Conservation (phyloP, 768 basidiomycete species). For the Termitomyces sp. region DNA sequence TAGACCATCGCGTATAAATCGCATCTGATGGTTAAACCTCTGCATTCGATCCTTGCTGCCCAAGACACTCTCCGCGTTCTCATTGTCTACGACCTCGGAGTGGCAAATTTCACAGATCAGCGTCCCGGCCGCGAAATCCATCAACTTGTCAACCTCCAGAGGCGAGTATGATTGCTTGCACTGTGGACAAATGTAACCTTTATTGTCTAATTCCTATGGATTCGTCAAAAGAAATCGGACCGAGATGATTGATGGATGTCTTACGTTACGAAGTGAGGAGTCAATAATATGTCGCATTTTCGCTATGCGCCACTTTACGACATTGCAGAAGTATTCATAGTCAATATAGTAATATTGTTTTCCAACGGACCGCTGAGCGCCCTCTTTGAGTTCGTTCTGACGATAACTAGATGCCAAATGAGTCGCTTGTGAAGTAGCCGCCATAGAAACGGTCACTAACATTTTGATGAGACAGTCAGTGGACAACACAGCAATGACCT, state of each 20-base stretch:
- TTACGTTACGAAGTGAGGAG: slow-evolving; percentile 80
- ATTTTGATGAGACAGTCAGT: slow-evolving; percentile 76
- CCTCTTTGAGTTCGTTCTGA: slow-evolving; percentile 89
- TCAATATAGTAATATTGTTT: slow-evolving; percentile 97
- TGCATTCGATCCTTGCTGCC: slow-evolving; percentile 96
- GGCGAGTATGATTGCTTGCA: slow-evolving; percentile 83
- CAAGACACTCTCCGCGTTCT: slow-evolving; percentile 77
- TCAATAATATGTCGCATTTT: slow-evolving; percentile 91
- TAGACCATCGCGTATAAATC: slow-evolving; percentile 80
- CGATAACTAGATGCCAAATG: slow-evolving; percentile 52
- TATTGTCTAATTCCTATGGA: slow-evolving; percentile 88
- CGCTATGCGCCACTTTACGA: slow-evolving; percentile 95
- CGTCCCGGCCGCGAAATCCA: slow-evolving; percentile 60
- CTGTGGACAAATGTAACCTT: slow-evolving; percentile 94
- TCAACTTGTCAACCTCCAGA: slow-evolving; percentile 79
- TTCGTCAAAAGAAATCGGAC: background rate
- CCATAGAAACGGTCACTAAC: slow-evolving; percentile 36
- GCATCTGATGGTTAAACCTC: slow-evolving; percentile 88
- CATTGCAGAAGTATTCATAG: slow-evolving; percentile 93
- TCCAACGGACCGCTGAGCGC: slow-evolving; percentile 80
- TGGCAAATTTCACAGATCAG: slow-evolving; percentile 88
- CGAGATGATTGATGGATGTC: slow-evolving; percentile 17
- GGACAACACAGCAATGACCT: slow-evolving; percentile 77
- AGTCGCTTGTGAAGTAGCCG: background rate
- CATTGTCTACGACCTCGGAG: slow-evolving; percentile 86